Base-by-base conservation (phyloP, 768 basidiomycete genomes). In the Rhizopogon salebrosus region DNA sequence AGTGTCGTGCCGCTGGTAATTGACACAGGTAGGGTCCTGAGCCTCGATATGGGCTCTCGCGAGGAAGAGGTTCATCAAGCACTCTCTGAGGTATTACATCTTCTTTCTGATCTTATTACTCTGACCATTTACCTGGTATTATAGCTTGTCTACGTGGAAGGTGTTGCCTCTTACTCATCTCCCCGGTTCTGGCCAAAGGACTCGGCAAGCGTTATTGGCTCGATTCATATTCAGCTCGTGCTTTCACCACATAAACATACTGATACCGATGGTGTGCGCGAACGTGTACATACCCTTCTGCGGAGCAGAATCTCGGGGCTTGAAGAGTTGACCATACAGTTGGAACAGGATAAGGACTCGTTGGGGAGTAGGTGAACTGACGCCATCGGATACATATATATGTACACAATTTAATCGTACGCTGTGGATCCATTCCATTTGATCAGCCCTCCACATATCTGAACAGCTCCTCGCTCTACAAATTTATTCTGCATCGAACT, bases 181-280 rank as follows among this genome's bases (percentile, higher is more conserved):
- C 83, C 95, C 0, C 80, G 92, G 23, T 97, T 99, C 70, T 98
- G 97, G 97, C 94, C 94, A 0, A 94, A 95, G 69, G 95, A 98
- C 67, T 81, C 91, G 4, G 78, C 80, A 3, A 84, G 82, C 41
- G 66, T 97, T 36, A 84, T 98, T 60, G 97, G 95, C 22, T 92
- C 92, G 6, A 92, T 98, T 51, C 92, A 91, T 64, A 82, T 99
- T 45, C 91, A 92, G 58, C 78, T 99, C n/a, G 75, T 80, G 8
- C 80, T 79, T 9, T 83, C 87, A 0, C 69, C 76, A 1, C 64
- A 75, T 58, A 82, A 88, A 57, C 85, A 80, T 67, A 72, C 80
- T 22, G 80, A 80, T 59, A 64, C 85, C 26, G 89, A 95, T 54
- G 77, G 80, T 41, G 85, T 94, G 13, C 80, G 89, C 16, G 82